Conservation (phyloP, 495 filamentous ascomycete species). For the Penicillium daleae region DNA sequence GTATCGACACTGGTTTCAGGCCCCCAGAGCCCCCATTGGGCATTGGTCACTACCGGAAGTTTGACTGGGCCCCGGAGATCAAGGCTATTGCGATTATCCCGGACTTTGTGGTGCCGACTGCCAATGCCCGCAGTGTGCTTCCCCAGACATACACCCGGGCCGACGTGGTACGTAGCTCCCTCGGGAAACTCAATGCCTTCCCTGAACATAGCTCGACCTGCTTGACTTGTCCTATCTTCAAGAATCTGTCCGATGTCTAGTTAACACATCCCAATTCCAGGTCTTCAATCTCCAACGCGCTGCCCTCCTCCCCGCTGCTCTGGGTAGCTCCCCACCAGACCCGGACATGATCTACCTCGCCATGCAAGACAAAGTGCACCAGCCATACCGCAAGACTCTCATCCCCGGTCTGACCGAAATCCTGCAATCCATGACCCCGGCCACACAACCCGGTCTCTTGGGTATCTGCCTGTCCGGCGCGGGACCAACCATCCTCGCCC, state of each 20-base stretch:
- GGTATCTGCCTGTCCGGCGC: conserved; percentile 94
- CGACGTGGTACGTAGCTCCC: conserved; percentile 74
- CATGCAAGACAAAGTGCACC: conserved; percentile 98
- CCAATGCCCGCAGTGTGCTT: conserved; percentile 80
- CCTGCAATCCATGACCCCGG: conserved; percentile 80
- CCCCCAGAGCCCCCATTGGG: conserved; percentile 86
- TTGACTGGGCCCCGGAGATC: conserved; percentile 88
- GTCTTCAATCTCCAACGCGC: conserved; percentile 94
- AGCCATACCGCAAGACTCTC: conserved; percentile 85
- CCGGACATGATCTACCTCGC: conserved; percentile 90
- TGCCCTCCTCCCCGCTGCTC: conserved; percentile 80
- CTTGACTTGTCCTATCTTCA: neutral
- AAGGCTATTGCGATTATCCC: conserved; percentile 95
- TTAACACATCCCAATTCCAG: conserved; percentile 38
- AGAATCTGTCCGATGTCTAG: neutral
- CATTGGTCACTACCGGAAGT: conserved; percentile 93
- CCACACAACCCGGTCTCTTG: conserved; percentile 81
- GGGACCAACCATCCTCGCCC: conserved; percentile 89
- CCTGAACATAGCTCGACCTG: neutral
- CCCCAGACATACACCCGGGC: conserved; percentile 73
- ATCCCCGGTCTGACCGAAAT: conserved; percentile 93
- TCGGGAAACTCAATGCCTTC: neutral
- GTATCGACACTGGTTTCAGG: conserved; percentile 78
- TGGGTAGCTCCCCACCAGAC: conserved; percentile 88
- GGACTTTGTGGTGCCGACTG: conserved; percentile 89